phyloP scores from a whole-genome alignment of 192 early-diverging fungal genomes.

The Entomortierella chlamydospora region DNA sequence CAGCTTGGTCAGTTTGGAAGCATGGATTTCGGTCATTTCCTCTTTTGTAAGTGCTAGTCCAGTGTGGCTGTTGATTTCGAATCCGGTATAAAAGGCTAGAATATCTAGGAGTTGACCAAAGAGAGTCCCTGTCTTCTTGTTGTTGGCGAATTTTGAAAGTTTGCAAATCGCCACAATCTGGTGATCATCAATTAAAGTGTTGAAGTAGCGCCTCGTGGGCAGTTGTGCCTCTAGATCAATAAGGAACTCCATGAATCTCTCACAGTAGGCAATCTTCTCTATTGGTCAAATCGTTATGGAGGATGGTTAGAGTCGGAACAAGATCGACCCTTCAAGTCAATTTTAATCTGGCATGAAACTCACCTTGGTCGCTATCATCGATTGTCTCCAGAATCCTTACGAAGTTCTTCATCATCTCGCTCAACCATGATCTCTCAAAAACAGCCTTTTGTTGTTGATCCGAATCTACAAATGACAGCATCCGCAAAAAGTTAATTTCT shows the following conservation, averaged over 20 bases:
- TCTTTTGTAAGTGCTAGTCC: conserved; percentile 77
- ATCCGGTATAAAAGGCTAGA: conserved; percentile 78
- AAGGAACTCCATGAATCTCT: conserved; percentile 85
- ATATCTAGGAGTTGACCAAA: conserved; percentile 77
- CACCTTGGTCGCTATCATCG: conserved; percentile 61
- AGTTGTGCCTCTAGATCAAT: conserved; percentile 90
- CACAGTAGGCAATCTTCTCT: conserved; percentile 70
- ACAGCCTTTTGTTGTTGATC: conserved; percentile 63
- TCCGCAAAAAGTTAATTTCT: background rate
- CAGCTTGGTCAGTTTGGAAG: conserved; percentile 69
- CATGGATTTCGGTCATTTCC: conserved; percentile 73
- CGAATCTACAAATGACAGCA: conserved; percentile 33
- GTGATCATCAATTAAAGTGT: conserved; percentile 83
- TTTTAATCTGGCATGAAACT: background rate
- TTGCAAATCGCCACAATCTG: conserved; percentile 70
- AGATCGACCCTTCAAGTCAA: too few species aligned
- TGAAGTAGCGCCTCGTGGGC: conserved; percentile 91
- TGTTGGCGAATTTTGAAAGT: conserved; percentile 58
- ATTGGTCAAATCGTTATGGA: conserved; percentile 35
- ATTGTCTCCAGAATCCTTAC: conserved; percentile 68
- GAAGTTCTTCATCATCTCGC: conserved; percentile 74
- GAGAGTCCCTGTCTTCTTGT: conserved; percentile 50
- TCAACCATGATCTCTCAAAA: conserved; percentile 75
- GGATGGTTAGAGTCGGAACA: too few species aligned
- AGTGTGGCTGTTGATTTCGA: conserved; percentile 86